phyloP scores from a whole-genome alignment of 192 early-diverging fungal genomes.

The Thamnidium elegans region DNA sequence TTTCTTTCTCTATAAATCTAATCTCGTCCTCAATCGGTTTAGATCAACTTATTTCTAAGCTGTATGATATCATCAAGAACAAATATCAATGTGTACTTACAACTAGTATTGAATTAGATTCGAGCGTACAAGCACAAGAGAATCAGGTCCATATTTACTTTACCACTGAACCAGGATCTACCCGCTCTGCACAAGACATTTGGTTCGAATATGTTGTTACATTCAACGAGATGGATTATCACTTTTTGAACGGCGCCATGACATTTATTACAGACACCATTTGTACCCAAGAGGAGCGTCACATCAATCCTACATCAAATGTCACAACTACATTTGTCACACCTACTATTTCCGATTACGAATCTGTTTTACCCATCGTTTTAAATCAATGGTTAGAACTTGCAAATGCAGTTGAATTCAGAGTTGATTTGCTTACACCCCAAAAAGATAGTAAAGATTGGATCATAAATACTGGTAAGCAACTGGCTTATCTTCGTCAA shows the following conservation, averaged over 20 bases:
- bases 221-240: not conserved
- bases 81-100: conserved; percentile 1
- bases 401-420: conserved; percentile 61
- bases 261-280: conserved; percentile 1
- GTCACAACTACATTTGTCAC: conserved; percentile 12
- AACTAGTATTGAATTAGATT: not conserved
- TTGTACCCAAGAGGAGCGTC: not conserved
- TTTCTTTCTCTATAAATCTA: not conserved
- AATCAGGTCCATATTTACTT: not conserved
- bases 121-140: not conserved
- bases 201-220: conserved; percentile 5
- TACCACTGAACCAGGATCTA: not conserved
- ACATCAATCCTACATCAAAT: not conserved
- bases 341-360: conserved; percentile 10
- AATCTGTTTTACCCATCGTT: conserved; percentile 1
- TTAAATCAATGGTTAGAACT: conserved; percentile 21
- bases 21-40: not conserved
- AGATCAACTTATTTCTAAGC: not conserved
- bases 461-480: conserved; percentile 54
- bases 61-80: not conserved
- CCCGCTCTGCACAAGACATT: not conserved
- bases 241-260: not conserved
- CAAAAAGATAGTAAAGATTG: conserved; percentile 30
- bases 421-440: conserved; percentile 77
- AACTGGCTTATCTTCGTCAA: conserved; percentile 71